Evolutionary conservation across 768 basidiomycete species (phyloP).

Genomic region (Phaeotremella fagi): DNA sequence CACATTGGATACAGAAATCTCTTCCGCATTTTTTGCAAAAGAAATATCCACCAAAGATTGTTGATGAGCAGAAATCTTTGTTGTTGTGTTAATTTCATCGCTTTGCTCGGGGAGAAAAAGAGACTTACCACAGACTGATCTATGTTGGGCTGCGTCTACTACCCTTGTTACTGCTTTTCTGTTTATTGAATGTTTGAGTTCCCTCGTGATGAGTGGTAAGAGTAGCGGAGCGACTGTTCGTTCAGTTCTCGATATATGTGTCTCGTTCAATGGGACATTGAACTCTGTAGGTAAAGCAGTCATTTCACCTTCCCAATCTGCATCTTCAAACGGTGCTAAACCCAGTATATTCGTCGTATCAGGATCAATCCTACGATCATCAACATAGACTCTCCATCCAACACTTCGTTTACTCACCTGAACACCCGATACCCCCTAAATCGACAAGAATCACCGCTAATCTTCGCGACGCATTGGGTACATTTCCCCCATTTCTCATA

Average conservation of each 20-base stretch:
- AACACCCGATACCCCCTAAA: constrained; percentile 36
- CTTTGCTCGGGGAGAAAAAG: background rate
- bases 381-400: background rate
- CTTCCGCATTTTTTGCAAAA: constrained; percentile 87
- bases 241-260: constrained; percentile 31
- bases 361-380: constrained; percentile 26
- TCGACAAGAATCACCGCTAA: constrained; percentile 35
- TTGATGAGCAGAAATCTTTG: constrained; percentile 87
- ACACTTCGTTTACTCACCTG: constrained; percentile 19
- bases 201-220: constrained; percentile 37
- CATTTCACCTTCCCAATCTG: constrained; percentile 18
- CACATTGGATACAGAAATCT: constrained; percentile 83
- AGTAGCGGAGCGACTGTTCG: constrained; percentile 37
- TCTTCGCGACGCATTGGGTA: constrained; percentile 35
- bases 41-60: constrained; percentile 82
- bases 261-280: constrained; percentile 20
- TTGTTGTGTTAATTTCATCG: constrained; percentile 48
- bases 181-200: constrained; percentile 34
- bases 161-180: constrained; percentile 31
- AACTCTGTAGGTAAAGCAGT: constrained; percentile 35
- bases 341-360: constrained; percentile 30
- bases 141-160: constrained; percentile 31
- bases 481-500: constrained; percentile 41
- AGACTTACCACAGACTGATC: constrained; percentile 38
- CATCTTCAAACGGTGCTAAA: constrained; percentile 32